Conservation (phyloP, 2,329 filamentous ascomycete species). For the Colletotrichum phormii region DNA sequence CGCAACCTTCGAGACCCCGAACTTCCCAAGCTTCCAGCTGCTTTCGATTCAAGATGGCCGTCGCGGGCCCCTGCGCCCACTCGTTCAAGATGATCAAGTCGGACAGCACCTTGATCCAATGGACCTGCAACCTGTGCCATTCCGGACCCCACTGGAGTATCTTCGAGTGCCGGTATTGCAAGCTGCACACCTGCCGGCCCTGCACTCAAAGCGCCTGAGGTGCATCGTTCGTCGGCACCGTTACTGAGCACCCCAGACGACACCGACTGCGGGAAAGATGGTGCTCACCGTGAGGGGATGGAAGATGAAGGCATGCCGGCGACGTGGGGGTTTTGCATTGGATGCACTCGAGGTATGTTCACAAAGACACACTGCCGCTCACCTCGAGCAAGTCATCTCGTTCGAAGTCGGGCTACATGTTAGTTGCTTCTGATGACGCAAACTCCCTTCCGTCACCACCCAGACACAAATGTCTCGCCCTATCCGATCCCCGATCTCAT, state of each 20-base stretch:
- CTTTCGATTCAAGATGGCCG: conserved; percentile 55
- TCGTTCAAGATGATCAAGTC: conserved; percentile 75
- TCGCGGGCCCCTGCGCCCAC: conserved; percentile 70
- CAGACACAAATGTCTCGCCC: conserved; percentile 26
- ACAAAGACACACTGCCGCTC: not conserved
- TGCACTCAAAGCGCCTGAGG: conserved; percentile 62
- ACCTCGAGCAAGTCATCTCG: not conserved
- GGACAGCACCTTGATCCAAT: conserved; percentile 73
- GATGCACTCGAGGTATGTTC: conserved; percentile 31
- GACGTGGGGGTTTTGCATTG: conserved; percentile 32
- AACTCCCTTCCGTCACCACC: conserved; percentile 32
- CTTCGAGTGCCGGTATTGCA: conserved; percentile 77
- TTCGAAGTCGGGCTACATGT: conserved; percentile 16
- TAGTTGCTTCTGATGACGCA: conserved; percentile 29
- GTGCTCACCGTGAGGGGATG: conserved; percentile 17
- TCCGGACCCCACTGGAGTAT: conserved; percentile 76
- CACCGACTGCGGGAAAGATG: not conserved
- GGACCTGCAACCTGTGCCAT: conserved; percentile 73
- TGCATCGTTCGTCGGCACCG: conserved; percentile 14
- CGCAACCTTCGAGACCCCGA: not conserved
- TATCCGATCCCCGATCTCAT: conserved; percentile 29
- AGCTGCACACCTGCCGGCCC: conserved; percentile 71
- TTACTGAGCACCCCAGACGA: conserved; percentile 14
- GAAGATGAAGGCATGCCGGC: conserved; percentile 10
- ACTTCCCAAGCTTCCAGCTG: not conserved